Evolutionary conservation across 129 eudicot genomes (phyloP).

Genomic region (Flaveria sonorensis): DNA sequence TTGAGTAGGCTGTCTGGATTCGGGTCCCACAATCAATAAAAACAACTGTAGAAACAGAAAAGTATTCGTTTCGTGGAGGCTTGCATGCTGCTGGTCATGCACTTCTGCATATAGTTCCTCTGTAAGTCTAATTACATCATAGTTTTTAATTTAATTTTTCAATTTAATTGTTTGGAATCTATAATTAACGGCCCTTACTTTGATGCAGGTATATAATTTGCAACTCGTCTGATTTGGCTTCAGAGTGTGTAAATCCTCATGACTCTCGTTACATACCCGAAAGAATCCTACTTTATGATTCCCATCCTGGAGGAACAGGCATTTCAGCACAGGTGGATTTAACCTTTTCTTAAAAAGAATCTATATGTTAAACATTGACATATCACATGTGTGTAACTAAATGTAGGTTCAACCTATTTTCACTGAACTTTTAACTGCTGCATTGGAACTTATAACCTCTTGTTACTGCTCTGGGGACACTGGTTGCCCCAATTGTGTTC

Average conservation of each 20-base stretch:
- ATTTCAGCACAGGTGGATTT: conserved; percentile 74
- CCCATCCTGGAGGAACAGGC: conserved; percentile 96
- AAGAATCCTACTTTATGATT: conserved; percentile 87
- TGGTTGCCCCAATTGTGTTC: conserved; percentile 95
- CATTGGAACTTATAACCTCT: conserved; percentile 75
- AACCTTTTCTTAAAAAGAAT: not conserved
- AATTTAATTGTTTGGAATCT: not conserved
- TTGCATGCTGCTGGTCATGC: conserved; percentile 99
- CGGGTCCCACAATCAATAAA: conserved; percentile 79
- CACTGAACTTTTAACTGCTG: conserved; percentile 62
- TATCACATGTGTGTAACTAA: conserved; percentile 13
- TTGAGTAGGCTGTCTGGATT: conserved; percentile 84
- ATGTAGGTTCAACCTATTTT: conserved; percentile 80
- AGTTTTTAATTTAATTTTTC: not conserved
- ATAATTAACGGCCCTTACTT: conserved; percentile 1
- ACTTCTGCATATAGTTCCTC: conserved; percentile 76
- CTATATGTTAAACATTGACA: not conserved
- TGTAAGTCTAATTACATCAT: conserved; percentile 56
- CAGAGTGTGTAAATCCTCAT: conserved; percentile 93
- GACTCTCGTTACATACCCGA: conserved; percentile 84
- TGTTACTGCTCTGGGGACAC: conserved; percentile 79
- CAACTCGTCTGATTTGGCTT: conserved; percentile 82
- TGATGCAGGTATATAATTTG: conserved; percentile 74
- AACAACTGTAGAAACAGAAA: conserved; percentile 57
- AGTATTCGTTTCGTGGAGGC: conserved; percentile 77